Base-by-base conservation (phyloP, 202 grass and related monocot genomes). In the Schoenoplectus tabernaemontani region DNA sequence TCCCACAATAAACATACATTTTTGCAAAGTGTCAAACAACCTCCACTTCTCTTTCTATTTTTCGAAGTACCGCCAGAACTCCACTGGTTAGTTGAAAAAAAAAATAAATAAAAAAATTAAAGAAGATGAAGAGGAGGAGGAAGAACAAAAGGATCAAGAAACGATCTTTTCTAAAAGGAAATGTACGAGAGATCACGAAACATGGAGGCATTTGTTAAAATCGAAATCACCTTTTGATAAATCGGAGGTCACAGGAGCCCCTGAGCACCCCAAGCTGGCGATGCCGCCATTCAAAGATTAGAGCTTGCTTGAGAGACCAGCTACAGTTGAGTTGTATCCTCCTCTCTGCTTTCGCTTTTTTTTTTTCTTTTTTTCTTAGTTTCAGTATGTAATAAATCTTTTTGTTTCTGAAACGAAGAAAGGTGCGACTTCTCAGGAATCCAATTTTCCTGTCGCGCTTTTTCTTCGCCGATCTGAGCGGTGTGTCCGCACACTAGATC, bases 401-500 rank as follows among this genome's bases (percentile, higher is more conserved):
- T 34, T 74, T 74, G 70, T 74, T 74, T 74, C 26, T 74, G 70
- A 74, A 53, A 74, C 46, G 15, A 67, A 44, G 46, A 74, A 53
- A 53, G 16, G 7, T 33, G 46, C 28, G 47, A 33, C 70, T 50
- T 32, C 70, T 34, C 47, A 75, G 70, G 70, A 75, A 75, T 75
- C 70, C 70, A 34, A 75, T 75, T 75, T 75, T 75, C 28, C 24
- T 75, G 70, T 75, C 70, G 70, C 46, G 70, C 70, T 74, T 69
- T 69, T 26, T 74, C 70, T 34, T 74, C 70, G 70, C 46, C 70
- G 46, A 74, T 74, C 70, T 74, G 24, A 74, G 28, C 69, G 69
- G 24, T 73, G 44, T 53, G 13, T 53, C 65, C 15, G 15, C 13
- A 74, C 46, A 53, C 47, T 33, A 4, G 3, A 32, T 75, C 47